phyloP scores from a whole-genome alignment of 2,329 filamentous ascomycete genomes.

The Epichloe hybrida region DNA sequence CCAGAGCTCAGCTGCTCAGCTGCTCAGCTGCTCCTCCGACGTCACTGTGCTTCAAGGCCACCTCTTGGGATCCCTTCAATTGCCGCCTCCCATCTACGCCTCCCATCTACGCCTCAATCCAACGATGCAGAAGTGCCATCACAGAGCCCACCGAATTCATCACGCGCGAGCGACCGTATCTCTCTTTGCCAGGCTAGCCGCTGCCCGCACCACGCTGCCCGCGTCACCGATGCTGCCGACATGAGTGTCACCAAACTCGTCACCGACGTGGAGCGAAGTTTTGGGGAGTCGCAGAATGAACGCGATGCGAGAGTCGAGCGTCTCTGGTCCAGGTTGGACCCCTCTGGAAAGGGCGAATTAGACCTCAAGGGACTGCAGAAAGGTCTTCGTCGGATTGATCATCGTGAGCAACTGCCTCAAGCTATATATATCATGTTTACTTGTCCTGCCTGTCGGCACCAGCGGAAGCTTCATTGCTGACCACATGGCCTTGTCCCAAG shows the following conservation, averaged over 20 bases:
- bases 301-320: conserved; percentile 70
- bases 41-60: conserved; percentile 4
- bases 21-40: conserved; percentile 2
- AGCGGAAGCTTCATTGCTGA: conserved; percentile 1
- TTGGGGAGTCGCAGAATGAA: conserved; percentile 64
- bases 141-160: conserved; percentile 1
- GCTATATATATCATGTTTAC: background rate
- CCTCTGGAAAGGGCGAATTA: conserved; percentile 60
- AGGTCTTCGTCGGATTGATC: conserved; percentile 78
- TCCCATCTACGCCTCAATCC: background rate
- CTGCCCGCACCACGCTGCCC: conserved; percentile 11
- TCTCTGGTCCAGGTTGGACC: conserved; percentile 75
- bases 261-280: conserved; percentile 44
- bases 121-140: conserved; percentile 7
- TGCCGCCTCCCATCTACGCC: background rate
- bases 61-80: conserved; percentile 1
- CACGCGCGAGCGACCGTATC: conserved; percentile 6
- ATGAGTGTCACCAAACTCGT: conserved; percentile 34
- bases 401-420: conserved; percentile 48
- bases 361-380: conserved; percentile 75
- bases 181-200: conserved; percentile 5
- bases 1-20: background rate
- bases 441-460: background rate
- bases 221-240: conserved; percentile 16
- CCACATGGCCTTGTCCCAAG: background rate